Base-by-base conservation (phyloP, 495 filamentous ascomycete species). In the Glutinoglossum americanum region DNA sequence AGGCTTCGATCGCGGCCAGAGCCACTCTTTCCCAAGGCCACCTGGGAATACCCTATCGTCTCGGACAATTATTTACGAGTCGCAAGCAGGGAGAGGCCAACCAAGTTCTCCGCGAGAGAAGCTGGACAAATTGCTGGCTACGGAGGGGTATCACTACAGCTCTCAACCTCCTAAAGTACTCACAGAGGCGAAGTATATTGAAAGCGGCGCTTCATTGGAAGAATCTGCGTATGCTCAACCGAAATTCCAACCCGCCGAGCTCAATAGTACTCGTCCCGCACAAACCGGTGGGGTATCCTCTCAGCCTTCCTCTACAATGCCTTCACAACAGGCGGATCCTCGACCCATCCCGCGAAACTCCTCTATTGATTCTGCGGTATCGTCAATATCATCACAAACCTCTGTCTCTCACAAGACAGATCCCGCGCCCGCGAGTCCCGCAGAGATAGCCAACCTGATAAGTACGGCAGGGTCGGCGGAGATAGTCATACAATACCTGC, bases 291-390 rank as follows among this genome's bases (percentile, higher is more conserved):
- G 59, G 47, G 44, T 59, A 51, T 65, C 65, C 7, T 64, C 65
- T 21, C 62, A 64, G 13, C 60, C 61, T 10, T 66, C 66, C 19
- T 66, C 69, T 27, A 60, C 58, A 17, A 61, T 63, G 62, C 58
- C 55, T 25, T 65, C 65, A 26, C 58, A 58, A 37, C 59, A 61
- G 44, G 57, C 60, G 33, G 67, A 67, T 0, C 49, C 60, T 58
- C 73, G 80, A 37, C 66, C 71, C 53, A 72, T 78, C 62, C 80
- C 84, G 57, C 81, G 90, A 60, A 97, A 83, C 51, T 87, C 87
- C 1, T 98, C 92, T 37, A 96, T 96, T 62, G 92, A 97, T 65
- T 95, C 92, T 8, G 85, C 88, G 0, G 85, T 94, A 27, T 97
- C 90, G 0, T 83, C 85, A 5, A 75, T 89, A 45, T 94, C 88